phyloP scores from a whole-genome alignment of 1,139 yeast species.

The Arxiozyma bovina region DNA sequence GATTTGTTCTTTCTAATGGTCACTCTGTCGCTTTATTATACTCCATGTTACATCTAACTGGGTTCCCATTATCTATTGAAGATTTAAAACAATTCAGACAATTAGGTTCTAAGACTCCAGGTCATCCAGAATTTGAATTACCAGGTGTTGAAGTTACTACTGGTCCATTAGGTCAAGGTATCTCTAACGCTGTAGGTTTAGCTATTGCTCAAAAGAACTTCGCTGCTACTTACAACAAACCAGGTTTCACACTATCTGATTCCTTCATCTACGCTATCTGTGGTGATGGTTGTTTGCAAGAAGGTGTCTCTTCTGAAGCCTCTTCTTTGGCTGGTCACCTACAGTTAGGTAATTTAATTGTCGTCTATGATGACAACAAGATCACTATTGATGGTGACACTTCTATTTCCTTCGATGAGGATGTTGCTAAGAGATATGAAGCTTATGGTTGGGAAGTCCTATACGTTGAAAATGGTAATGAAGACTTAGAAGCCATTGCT shows the following conservation, averaged over 20 bases:
- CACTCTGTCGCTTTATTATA: constrained; percentile 93
- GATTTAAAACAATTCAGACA: constrained; percentile 92
- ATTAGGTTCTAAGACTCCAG: constrained; percentile 85
- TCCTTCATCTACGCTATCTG: constrained; percentile 70
- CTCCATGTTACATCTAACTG: constrained; percentile 76
- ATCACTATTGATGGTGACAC: constrained; percentile 97
- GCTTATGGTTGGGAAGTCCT: constrained; percentile 93
- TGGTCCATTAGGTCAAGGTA: constrained; percentile 99
- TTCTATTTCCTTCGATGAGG: constrained; percentile 87
- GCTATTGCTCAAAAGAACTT: constrained; percentile 91
- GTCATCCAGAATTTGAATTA: constrained; percentile 81
- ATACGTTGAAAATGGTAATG: constrained; percentile 73
- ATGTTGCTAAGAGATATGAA: constrained; percentile 76
- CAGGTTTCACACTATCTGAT: constrained; percentile 63
- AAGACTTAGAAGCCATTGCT: constrained; percentile 62
- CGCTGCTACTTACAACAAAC: constrained; percentile 92
- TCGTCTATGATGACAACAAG: constrained; percentile 95
- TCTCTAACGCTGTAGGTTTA: constrained; percentile 91
- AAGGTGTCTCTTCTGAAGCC: constrained; percentile 96
- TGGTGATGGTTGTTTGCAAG: constrained; percentile 99
- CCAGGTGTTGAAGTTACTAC: constrained; percentile 97
- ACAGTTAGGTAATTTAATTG: constrained; percentile 87
- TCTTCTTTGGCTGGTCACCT: constrained; percentile 94
- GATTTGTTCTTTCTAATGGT: constrained; percentile 93
- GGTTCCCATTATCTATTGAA: constrained; percentile 72